phyloP scores from a whole-genome alignment of 116 monocot genomes.

The Phalaenopsis hybrid region DNA sequence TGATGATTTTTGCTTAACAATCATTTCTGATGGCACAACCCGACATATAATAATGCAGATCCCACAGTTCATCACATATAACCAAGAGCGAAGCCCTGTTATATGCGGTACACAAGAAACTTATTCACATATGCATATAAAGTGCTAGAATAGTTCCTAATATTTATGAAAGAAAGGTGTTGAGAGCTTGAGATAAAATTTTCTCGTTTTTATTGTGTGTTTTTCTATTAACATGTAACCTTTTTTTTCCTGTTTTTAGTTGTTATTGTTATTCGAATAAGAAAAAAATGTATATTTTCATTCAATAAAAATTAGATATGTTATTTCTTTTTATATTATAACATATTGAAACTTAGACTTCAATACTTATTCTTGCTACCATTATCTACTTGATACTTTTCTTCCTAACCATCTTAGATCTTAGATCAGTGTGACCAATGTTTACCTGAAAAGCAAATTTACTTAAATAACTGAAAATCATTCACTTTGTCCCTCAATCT shows the following conservation, averaged over 20 bases:
- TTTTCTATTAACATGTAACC: background rate
- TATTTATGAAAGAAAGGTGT: no score
- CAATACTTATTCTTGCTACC: no score
- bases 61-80: background rate
- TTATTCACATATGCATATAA: background rate
- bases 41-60: background rate
- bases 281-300: background rate
- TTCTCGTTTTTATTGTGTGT: constrained; percentile 7
- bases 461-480: constrained; percentile 41
- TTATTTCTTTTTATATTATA: no score
- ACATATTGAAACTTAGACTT: no score
- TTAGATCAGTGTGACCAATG: no score
- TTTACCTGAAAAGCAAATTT: background rate
- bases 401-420: no score
- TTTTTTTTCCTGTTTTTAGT: constrained; percentile 10
- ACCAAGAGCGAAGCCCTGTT: background rate
- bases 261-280: no score
- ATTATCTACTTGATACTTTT: no score
- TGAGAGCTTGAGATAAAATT: no score
- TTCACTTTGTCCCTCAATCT: constrained; percentile 45
- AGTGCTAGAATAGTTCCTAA: no score
- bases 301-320: no score
- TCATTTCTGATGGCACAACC: background rate
- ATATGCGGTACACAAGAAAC: background rate
- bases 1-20: background rate